Conservation (phyloP, 2,329 filamentous ascomycete species). For the Endocalyx cinctus region DNA sequence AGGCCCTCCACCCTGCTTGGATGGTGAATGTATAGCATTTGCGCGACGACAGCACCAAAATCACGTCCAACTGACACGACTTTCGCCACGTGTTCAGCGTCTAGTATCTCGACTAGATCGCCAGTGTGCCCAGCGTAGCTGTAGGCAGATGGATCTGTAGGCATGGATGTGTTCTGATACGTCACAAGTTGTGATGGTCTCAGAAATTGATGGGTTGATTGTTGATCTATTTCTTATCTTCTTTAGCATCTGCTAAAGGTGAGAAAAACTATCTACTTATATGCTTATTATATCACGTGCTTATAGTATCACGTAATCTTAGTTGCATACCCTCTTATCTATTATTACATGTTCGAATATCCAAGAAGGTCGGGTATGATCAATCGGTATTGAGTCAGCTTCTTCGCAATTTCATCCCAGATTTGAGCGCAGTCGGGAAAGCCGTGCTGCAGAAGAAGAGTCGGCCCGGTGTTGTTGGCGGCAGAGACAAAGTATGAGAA, state of each 20-base stretch:
- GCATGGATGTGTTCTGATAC: constrained; percentile 35
- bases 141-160: constrained; percentile 32
- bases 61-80: constrained; percentile 44
- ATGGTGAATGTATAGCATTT: constrained; percentile 33
- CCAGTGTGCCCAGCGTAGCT: constrained; percentile 28
- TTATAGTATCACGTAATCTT: too few species aligned
- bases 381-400: constrained; percentile 23
- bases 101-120: constrained; percentile 36
- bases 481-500: background rate
- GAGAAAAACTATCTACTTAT: too few species aligned
- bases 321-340: too few species aligned
- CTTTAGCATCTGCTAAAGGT: too few species aligned
- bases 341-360: too few species aligned
- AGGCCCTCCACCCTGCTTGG: constrained; percentile 36
- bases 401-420: constrained; percentile 35
- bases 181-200: constrained; percentile 33
- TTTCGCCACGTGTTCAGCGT: constrained; percentile 28
- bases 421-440: constrained; percentile 43
- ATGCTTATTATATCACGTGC: too few species aligned
- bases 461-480: constrained; percentile 17
- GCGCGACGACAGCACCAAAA: constrained; percentile 39
- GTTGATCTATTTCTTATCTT: constrained; percentile 35
- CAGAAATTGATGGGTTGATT: constrained; percentile 24
- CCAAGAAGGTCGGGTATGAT: constrained; percentile 34
- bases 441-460: constrained; percentile 42